These are phyloP conservation scores for Solanum stenotomum DNA, from an alignment of 257 asterid species.

Conservation along the genomic window DNA sequence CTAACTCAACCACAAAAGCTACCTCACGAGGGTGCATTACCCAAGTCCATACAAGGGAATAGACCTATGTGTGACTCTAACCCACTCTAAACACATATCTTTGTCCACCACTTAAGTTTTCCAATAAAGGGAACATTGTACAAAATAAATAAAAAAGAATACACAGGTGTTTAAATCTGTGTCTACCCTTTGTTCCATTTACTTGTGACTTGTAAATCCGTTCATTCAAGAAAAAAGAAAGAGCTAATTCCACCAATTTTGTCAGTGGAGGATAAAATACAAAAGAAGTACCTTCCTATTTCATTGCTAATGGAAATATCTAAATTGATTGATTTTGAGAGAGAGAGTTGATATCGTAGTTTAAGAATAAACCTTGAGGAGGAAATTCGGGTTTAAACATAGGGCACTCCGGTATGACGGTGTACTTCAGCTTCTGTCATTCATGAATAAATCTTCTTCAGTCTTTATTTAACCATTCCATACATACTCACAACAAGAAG, in stretches of 20 bases:
- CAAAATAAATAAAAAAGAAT: not conserved
- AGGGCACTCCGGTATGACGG: slow-evolving; percentile 86
- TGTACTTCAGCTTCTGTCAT: slow-evolving; percentile 70
- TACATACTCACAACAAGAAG: not conserved
- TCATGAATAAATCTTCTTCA: not conserved
- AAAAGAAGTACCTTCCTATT: not conserved
- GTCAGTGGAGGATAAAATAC: not conserved
- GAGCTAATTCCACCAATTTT: not conserved
- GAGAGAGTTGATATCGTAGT: not conserved
- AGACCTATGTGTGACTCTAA: not conserved
- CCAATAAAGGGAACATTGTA: not conserved
- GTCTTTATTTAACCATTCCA: not conserved
- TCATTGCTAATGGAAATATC: not conserved
- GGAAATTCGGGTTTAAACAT: slow-evolving; percentile 95
- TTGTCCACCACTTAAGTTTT: not conserved
- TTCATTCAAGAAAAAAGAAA: not conserved
- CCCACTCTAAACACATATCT: not conserved
- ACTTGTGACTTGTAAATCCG: not conserved
- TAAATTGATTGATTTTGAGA: not conserved
- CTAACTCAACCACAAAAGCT: not conserved
- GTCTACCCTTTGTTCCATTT: not conserved
- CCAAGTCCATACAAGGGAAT: not conserved
- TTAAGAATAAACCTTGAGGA: slow-evolving; percentile 63
- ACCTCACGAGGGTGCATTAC: not conserved
- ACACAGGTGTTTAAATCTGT: not conserved